These are phyloP conservation scores for Geosmithia putterillii DNA, from an alignment of 2,329 filamentous ascomycete genomes.

Conservation along the genomic window DNA sequence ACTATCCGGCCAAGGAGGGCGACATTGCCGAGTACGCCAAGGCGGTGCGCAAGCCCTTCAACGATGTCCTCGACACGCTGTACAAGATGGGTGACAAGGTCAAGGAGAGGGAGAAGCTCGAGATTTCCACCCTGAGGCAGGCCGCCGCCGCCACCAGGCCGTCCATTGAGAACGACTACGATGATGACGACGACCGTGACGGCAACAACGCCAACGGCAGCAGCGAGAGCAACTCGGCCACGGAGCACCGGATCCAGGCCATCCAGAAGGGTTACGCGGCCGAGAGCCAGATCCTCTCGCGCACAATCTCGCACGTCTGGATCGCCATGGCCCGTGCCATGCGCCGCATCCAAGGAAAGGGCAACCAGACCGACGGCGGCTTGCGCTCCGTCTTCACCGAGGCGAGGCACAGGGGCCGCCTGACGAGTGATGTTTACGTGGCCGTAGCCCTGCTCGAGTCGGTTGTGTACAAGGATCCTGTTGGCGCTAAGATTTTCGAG, in stretches of 20 bases:
- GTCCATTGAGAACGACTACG: conserved; percentile 25
- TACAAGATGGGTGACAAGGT: conserved; percentile 73
- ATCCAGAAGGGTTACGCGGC: conserved; percentile 56
- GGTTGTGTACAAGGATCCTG: conserved; percentile 87
- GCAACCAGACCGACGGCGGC: conserved; percentile 53
- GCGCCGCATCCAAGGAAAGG: conserved; percentile 84
- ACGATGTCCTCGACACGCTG: conserved; percentile 72
- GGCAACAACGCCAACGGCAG: conserved; percentile 3
- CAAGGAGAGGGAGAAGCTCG: conserved; percentile 48
- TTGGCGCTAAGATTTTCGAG: conserved; percentile 92
- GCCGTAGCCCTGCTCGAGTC: conserved; percentile 89
- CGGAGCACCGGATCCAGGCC: conserved; percentile 50
- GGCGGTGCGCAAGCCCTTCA: conserved; percentile 72
- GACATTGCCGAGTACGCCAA: conserved; percentile 67
- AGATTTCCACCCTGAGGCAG: conserved; percentile 45
- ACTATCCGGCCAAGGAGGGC: conserved; percentile 63
- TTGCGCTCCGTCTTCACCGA: conserved; percentile 83
- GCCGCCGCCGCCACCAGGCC: conserved; percentile 25
- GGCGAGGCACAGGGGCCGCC: conserved; percentile 71
- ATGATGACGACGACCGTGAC: conserved; percentile 16
- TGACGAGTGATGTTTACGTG: conserved; percentile 92
- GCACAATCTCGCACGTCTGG: conserved; percentile 87
- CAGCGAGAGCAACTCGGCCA: conserved; percentile 36
- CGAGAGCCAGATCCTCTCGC: conserved; percentile 65
- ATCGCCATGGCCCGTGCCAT: conserved; percentile 89